These are phyloP conservation scores for Nemania sp. DNA, from an alignment of 2,329 filamentous ascomycete species.

Conservation along the genomic window DNA sequence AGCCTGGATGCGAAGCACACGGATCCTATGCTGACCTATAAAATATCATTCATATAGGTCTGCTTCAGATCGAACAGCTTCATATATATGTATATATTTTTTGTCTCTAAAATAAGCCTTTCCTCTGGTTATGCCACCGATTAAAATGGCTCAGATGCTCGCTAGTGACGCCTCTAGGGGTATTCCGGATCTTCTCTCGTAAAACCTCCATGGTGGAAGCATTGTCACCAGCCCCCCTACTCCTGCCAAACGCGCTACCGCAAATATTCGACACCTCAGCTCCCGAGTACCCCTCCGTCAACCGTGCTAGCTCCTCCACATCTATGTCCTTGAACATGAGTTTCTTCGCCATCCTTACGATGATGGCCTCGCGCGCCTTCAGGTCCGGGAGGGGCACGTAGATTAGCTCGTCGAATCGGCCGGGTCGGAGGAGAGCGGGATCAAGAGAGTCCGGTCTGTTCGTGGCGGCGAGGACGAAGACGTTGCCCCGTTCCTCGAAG, in stretches of 20 bases:
- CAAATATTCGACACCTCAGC: conserved; percentile 73
- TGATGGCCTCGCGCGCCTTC: conserved; percentile 75
- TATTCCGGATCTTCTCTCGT: conserved; percentile 23
- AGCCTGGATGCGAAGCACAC: too few species aligned
- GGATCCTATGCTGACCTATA: too few species aligned
- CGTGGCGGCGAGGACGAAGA: conserved; percentile 87
- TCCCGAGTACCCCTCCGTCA: conserved; percentile 79
- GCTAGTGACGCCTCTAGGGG: conserved; percentile 22
- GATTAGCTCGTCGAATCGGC: conserved; percentile 81
- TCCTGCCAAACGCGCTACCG: conserved; percentile 48
- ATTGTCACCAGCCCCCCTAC: conserved; percentile 11
- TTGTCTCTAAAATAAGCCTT: conserved; percentile 19
- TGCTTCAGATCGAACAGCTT: background rate
- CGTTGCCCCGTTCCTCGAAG: conserved; percentile 80
- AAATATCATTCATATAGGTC: too few species aligned
- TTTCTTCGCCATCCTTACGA: conserved; percentile 67
- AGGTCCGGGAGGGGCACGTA: conserved; percentile 83
- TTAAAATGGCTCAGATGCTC: conserved; percentile 28
- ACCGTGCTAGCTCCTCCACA: conserved; percentile 62
- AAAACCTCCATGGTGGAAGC: conserved; percentile 28
- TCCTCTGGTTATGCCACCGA: conserved; percentile 27
- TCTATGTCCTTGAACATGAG: conserved; percentile 70
- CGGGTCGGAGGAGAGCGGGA: conserved; percentile 81
- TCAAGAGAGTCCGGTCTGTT: conserved; percentile 89
- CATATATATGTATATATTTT: background rate